Evolutionary conservation across 129 eudicot species (phyloP).

Genomic region (Tanacetum coccineum): DNA sequence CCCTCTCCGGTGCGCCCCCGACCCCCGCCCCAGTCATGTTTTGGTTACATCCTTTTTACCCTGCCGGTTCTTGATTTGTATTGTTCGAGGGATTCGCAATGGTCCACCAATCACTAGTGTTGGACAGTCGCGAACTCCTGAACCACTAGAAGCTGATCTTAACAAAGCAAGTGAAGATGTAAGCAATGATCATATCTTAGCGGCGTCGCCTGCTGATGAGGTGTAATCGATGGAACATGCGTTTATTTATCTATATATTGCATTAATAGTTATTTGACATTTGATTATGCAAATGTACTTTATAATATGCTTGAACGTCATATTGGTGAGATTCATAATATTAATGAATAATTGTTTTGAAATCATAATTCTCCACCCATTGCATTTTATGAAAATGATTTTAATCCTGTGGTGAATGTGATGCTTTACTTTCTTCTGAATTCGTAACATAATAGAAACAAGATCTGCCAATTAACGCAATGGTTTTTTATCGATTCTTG

Average conservation of each 20-base stretch:
- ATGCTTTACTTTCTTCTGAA: too few species aligned
- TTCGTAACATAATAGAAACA: too few species aligned
- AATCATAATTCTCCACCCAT: too few species aligned
- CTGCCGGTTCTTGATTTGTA: constrained; percentile 17
- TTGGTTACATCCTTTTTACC: constrained; percentile 29
- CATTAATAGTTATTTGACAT: constrained; percentile 8
- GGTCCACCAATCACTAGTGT: not conserved
- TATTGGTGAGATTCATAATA: not conserved
- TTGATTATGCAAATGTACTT: not conserved
- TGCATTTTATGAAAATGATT: too few species aligned
- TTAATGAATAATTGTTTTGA: too few species aligned
- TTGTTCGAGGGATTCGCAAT: constrained; percentile 23
- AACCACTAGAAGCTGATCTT: constrained; percentile 3
- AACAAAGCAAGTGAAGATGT: not conserved
- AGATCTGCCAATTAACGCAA: too few species aligned
- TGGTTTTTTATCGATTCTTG: too few species aligned
- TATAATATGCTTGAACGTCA: not conserved
- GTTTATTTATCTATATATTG: constrained; percentile 4
- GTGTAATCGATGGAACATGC: not conserved
- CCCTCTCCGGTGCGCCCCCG: too few species aligned
- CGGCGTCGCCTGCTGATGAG: constrained; percentile 2
- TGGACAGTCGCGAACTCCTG: not conserved
- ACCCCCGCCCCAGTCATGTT: too few species aligned
- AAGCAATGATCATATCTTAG: constrained; percentile 1
- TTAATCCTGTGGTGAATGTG: too few species aligned